These are phyloP conservation scores for Skeletonema marinoi DNA, from an alignment of 108 stramenopile species.

Conservation along the genomic window DNA sequence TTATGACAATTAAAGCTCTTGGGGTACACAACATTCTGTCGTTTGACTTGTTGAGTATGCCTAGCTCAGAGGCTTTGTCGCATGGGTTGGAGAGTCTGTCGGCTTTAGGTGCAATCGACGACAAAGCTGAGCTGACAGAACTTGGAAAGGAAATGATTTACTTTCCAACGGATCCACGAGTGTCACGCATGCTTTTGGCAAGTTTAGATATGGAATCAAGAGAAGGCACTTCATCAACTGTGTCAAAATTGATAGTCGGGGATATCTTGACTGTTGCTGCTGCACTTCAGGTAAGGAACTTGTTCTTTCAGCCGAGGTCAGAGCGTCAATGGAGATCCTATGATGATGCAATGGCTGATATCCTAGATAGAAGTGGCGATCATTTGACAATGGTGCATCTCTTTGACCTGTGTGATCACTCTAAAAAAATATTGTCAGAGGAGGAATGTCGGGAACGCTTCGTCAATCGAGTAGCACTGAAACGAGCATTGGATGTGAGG, in stretches of 20 bases:
- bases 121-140: slow-evolving; percentile 64
- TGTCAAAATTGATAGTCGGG: slow-evolving; percentile 50
- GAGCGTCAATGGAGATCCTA: slow-evolving; percentile 72
- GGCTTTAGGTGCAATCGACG: slow-evolving; percentile 87
- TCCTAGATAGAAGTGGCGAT: slow-evolving; percentile 87
- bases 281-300: slow-evolving; percentile 79
- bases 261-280: slow-evolving; percentile 92
- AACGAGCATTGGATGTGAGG: slow-evolving; percentile 73
- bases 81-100: slow-evolving; percentile 83
- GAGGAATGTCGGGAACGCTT: slow-evolving; percentile 86
- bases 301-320: slow-evolving; percentile 72
- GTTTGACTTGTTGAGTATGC: slow-evolving; percentile 93
- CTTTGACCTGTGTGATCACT: slow-evolving; percentile 68
- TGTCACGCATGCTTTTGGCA: slow-evolving; percentile 82
- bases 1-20: slow-evolving; percentile 95
- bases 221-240: slow-evolving; percentile 36
- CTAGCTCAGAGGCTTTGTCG: slow-evolving; percentile 74
- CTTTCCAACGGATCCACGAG: slow-evolving; percentile 83
- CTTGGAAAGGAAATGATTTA: slow-evolving; percentile 83
- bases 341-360: slow-evolving; percentile 83
- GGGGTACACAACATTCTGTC: slow-evolving; percentile 93
- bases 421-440: slow-evolving; percentile 58
- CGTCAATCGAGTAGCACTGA: slow-evolving; percentile 75
- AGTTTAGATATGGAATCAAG: slow-evolving; percentile 54
- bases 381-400: slow-evolving; percentile 91